Evolutionary conservation across 345 rosid genomes (phyloP), one percentile per base, ranked within the genome.

Genomic region (Turritis glabra): DNA sequence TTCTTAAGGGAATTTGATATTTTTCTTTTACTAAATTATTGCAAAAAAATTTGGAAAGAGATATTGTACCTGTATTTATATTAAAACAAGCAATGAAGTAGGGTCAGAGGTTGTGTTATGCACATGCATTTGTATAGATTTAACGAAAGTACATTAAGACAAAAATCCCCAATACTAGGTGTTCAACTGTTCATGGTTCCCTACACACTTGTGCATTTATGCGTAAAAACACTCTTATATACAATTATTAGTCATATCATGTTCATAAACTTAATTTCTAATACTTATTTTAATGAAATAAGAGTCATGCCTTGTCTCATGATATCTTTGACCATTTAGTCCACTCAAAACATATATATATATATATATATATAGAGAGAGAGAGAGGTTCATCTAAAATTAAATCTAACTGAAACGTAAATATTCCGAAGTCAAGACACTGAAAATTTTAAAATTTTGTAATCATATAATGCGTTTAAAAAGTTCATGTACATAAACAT

Each of bases 121-220:
- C 62, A 68, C 51, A 68, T 55, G 73, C 12, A 22, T 33, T 21
- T 53, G 26, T 52, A 67, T 53, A 53, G 23, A 67, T 68, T 26
- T 29, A 56, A 56, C 22, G 29, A 56, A 56, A 69, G 64, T 19
- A 44, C 17, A 57, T 30, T 29, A 44, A 57, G 65, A 69, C 46
- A 69, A 57, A 69, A 43, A 56, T 44, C 46, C 13, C 64, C 54
- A 32, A 19, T 57, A 69, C 74, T 69, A 69, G 74, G 65, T 69
- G 22, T 57, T 69, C 30, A 19, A 30, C 74, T 69, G 65, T 44
- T 43, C 65, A 69, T 14, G 43, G 32, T 21, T 43, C 74, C 74
- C 56, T 44, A 55, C 64, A 19, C 32, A 55, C 23, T 14, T 52
- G 61, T 25, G 50, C 62, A 53, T 53, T 52, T 67, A 52, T 67